Percentiles rank a stretch among this genome's conserved stretches.
These are phyloP conservation scores for Ganoderma boninense DNA, from an alignment of 1,284 basidiomycete genomes.

Conservation along the genomic window DNA sequence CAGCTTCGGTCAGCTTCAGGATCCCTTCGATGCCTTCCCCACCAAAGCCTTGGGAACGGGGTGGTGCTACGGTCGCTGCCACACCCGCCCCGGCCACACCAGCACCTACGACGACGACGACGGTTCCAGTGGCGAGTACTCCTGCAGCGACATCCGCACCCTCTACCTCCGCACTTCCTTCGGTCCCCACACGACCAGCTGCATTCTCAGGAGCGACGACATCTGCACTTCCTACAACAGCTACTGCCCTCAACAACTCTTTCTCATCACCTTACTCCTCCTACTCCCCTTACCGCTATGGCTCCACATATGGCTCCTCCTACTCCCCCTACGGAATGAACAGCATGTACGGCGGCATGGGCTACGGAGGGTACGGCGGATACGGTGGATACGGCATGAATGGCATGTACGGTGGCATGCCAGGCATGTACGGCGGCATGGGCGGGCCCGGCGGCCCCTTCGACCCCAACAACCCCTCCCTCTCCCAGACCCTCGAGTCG, in stretches of 20 bases:
- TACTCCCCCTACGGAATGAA: constrained; percentile 55
- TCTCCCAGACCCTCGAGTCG: constrained; percentile 89
- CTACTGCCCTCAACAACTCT: constrained; percentile 32
- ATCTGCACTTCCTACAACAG: constrained; percentile 30
- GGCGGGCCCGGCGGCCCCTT: constrained; percentile 55
- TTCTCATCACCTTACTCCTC: constrained; percentile 49
- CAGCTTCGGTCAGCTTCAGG: background rate
- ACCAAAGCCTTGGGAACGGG: constrained; percentile 87
- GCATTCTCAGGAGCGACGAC: constrained; percentile 44
- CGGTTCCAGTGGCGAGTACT: constrained; percentile 17
- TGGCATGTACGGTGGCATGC: constrained; percentile 50
- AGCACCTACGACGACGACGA: constrained; percentile 26
- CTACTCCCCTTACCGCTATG: constrained; percentile 55
- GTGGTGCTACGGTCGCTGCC: constrained; percentile 50
- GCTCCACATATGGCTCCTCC: constrained; percentile 40
- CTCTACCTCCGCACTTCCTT: constrained; percentile 39
- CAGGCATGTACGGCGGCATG: constrained; percentile 49
- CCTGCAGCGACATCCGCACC: constrained; percentile 13
- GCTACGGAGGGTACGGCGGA: constrained; percentile 52
- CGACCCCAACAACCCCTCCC: constrained; percentile 66
- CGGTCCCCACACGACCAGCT: constrained; percentile 52
- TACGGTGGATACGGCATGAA: constrained; percentile 48
- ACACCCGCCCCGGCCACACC: constrained; percentile 37
- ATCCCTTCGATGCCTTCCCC: constrained; percentile 69
- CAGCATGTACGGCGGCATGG: constrained; percentile 46